Evolutionary conservation across 177 flowering plant genomes (phyloP), one percentile per base, ranked within the genome.

Genomic region (Telopea speciosissima): DNA sequence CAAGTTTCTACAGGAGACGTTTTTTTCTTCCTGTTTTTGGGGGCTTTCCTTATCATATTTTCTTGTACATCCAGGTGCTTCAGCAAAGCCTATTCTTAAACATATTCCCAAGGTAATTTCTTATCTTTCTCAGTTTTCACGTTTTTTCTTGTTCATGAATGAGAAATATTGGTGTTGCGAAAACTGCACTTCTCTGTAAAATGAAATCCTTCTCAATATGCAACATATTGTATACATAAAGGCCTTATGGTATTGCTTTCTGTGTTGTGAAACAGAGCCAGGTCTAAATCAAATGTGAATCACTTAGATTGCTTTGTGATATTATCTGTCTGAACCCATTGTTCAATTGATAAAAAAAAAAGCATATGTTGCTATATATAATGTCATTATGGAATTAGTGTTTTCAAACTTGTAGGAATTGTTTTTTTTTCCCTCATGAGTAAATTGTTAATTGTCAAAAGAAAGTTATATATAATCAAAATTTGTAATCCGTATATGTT

Each of bases 91-190:
- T 72, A 73, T 83, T 70, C 87, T 84, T 87, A 92, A 87, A 87
- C 99, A 95, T 75, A 84, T 95, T 26, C 99, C 99, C 4, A 95
- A 92, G 93, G 99, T 92, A 80, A 33, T 0, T 68, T n/a, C 73
- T 63, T 45, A 33, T 33, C 26, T 13, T 52, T 79, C 26, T 63
- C 24, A 4, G 40, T 58, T 62, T 23, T 25, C 40, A 36, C 6
- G 8, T 68, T 54, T 68, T 13, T 33, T 36, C 28, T 14, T 63
- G 52, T 42, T 24, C 16, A 21, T 26, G 40, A 73, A 70, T 42
- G 23, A 2, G 3, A 24, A 54, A 67, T 24, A 19, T 62, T 7
- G 61, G 49, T 3, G n/a, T n/a, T 45, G 16, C 45, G 16, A 40
- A 24, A 59, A 66, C 24, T 66, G 22, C 40, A 33, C 36, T 5